phyloP scores from a whole-genome alignment of 2,329 filamentous ascomycete species.

The Volutella citrinella region DNA sequence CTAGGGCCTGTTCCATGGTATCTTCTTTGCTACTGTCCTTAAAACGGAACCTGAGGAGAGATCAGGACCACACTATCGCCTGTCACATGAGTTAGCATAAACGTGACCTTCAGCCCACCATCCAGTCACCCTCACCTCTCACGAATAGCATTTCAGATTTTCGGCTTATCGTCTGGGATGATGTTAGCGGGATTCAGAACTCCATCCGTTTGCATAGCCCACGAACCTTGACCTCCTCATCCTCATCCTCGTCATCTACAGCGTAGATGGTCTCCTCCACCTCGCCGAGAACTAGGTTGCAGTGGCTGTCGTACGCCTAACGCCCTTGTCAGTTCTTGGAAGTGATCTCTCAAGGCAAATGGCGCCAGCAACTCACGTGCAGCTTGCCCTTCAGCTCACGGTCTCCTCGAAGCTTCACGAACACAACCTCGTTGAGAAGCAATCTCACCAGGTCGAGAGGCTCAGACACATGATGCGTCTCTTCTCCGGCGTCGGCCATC shows the following conservation, averaged over 20 bases:
- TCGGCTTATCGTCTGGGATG: slow-evolving; percentile 80
- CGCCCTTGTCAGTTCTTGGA: slow-evolving; percentile 12
- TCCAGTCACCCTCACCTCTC: slow-evolving; percentile 63
- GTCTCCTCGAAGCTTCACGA: slow-evolving; percentile 95
- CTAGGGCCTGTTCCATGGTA: background rate
- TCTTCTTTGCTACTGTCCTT: slow-evolving; percentile 11
- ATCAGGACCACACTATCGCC: slow-evolving; percentile 73
- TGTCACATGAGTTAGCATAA: slow-evolving; percentile 33
- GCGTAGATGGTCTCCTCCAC: slow-evolving; percentile 97
- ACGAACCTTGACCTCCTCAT: slow-evolving; percentile 71
- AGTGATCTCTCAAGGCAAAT: too few relatives aligned
- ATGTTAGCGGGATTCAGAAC: slow-evolving; percentile 9
- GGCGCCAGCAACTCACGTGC: slow-evolving; percentile 73
- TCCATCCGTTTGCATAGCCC: too few relatives aligned
- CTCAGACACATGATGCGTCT: slow-evolving; percentile 73
- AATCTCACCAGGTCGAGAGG: slow-evolving; percentile 94
- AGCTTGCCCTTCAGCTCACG: slow-evolving; percentile 92
- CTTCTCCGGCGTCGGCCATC: slow-evolving; percentile 85
- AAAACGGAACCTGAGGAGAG: slow-evolving; percentile 56
- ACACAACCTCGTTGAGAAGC: slow-evolving; percentile 91
- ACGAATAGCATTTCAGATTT: slow-evolving; percentile 99
- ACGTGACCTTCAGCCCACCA: background rate
- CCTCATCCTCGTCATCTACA: slow-evolving; percentile 87
- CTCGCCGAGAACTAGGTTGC: slow-evolving; percentile 93
- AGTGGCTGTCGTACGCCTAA: slow-evolving; percentile 97